A percentile compares a stretch with the other conserved stretches of the same genome.
phyloP scores from a whole-genome alignment of 345 rosid species.

The Gossypium turneri region DNA sequence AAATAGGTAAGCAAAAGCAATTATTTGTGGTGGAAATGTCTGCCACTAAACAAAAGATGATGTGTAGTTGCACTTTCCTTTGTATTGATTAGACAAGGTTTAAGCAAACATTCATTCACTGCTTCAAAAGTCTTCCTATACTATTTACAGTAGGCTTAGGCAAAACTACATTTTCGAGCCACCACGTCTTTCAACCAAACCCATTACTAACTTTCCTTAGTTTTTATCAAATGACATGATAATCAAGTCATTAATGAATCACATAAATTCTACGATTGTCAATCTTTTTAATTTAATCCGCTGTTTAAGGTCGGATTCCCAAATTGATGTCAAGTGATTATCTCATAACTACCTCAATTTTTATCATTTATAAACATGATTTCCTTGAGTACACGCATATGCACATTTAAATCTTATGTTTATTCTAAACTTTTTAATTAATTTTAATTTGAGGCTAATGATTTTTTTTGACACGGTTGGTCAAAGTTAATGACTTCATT shows the following conservation, averaged over 20 bases:
- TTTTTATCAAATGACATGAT: not conserved
- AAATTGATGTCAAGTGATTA: too few relatives aligned
- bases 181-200: slow-evolving; percentile 24
- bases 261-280: too few relatives aligned
- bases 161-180: slow-evolving; percentile 6
- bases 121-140: slow-evolving; percentile 5
- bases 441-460: too few relatives aligned
- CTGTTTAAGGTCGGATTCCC: too few relatives aligned
- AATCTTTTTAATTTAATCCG: too few relatives aligned
- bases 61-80: slow-evolving; percentile 18
- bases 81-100: not conserved
- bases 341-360: too few relatives aligned
- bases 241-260: not conserved
- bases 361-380: too few relatives aligned
- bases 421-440: too few relatives aligned
- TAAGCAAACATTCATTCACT: not conserved
- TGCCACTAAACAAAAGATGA: slow-evolving; percentile 19
- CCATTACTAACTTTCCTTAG: not conserved
- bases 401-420: too few relatives aligned
- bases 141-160: not conserved
- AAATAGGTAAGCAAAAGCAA: not conserved
- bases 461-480: too few relatives aligned
- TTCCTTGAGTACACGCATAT: too few relatives aligned
- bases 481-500: too few relatives aligned
- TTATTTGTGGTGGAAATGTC: not conserved